A percentile compares a stretch with the other conserved stretches of the same genome.
Evolutionary conservation across 768 basidiomycete genomes (phyloP).

Genomic region (Dioszegia hungarica): DNA sequence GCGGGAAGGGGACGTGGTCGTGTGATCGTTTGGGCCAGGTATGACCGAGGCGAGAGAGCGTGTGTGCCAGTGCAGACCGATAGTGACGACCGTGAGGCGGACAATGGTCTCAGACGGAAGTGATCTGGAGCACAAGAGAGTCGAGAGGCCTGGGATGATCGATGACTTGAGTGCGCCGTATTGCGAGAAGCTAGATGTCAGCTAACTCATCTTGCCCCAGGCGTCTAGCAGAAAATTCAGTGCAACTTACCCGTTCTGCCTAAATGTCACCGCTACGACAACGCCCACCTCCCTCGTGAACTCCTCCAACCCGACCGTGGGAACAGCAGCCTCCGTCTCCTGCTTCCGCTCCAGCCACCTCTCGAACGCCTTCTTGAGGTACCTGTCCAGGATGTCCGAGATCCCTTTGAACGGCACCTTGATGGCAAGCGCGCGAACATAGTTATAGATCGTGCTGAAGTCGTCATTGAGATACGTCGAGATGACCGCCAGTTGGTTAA

Average conservation of each 20-base stretch:
- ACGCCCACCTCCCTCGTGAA: constrained; percentile 73
- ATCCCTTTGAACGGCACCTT: constrained; percentile 80
- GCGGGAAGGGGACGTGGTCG: background rate
- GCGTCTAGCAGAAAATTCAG: no score
- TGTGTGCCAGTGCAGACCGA: constrained; percentile 80
- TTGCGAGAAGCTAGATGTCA: constrained; percentile 27
- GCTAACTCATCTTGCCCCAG: no score
- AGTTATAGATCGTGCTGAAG: constrained; percentile 75
- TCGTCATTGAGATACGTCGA: constrained; percentile 76
- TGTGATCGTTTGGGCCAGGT: background rate
- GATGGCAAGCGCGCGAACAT: constrained; percentile 87
- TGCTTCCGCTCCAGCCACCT: constrained; percentile 43
- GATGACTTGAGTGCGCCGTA: constrained; percentile 12
- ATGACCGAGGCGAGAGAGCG: constrained; percentile 46
- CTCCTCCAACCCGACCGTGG: constrained; percentile 52
- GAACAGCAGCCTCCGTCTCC: constrained; percentile 3
- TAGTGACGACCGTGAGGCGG: constrained; percentile 65
- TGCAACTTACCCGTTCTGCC: constrained; percentile 49
- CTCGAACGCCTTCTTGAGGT: constrained; percentile 65
- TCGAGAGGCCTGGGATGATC: constrained; percentile 24
- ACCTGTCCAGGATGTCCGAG: constrained; percentile 71
- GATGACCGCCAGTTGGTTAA: constrained; percentile 91
- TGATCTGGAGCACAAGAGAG: constrained; percentile 61
- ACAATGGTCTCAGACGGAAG: constrained; percentile 72
- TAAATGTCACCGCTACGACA: constrained; percentile 65